Evolutionary conservation across 2,329 filamentous ascomycete species (phyloP).

Genomic region (Chaetomiaceae sp.): DNA sequence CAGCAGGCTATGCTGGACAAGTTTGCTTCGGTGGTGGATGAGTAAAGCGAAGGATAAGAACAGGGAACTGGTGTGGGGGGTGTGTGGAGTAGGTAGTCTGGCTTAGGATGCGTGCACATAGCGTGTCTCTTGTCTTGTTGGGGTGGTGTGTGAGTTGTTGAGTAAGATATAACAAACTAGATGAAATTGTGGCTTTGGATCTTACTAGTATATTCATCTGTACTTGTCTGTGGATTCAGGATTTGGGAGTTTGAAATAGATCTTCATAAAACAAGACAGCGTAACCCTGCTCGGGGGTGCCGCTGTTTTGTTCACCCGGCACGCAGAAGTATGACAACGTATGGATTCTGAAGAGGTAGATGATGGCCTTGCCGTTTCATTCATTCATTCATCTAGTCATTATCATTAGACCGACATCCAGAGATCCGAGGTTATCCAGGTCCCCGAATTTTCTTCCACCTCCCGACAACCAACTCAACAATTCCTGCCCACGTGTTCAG

Average conservation of each 20-base stretch:
- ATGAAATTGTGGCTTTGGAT: not conserved
- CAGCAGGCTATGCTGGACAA: constrained; percentile 93
- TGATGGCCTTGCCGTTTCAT: too few relatives aligned
- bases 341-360: too few relatives aligned
- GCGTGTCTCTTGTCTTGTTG: constrained; percentile 8
- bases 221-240: not conserved
- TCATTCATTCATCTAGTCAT: constrained; percentile 15
- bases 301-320: too few relatives aligned
- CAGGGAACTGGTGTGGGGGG: not conserved
- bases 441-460: not conserved
- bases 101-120: constrained; percentile 2
- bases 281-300: too few relatives aligned
- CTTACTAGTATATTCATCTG: not conserved
- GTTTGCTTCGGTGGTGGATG: constrained; percentile 92
- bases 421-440: not conserved
- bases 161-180: too few relatives aligned
- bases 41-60: constrained; percentile 68
- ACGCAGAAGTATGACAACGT: too few relatives aligned
- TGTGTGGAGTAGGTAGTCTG: not conserved
- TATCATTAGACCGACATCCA: constrained; percentile 2
- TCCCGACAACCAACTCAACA: too few relatives aligned
- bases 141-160: not conserved
- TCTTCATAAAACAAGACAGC: not conserved
- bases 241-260: not conserved
- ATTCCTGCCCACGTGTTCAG: too few relatives aligned